Evolutionary conservation across 805 yeast genomes (phyloP).

Genomic region (Teunomyces barrocoloradensis): DNA sequence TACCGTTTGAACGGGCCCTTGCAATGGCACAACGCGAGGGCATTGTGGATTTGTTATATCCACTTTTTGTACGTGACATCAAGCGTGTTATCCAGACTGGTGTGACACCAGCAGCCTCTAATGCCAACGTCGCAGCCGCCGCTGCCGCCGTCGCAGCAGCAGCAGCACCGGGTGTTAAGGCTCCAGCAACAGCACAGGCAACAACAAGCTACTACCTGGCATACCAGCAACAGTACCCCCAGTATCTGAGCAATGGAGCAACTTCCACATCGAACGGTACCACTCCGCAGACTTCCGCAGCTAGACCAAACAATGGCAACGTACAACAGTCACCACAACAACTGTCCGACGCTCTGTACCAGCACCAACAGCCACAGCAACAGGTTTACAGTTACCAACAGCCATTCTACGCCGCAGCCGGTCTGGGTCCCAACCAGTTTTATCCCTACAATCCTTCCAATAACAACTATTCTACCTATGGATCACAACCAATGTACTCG

Average conservation of each 20-base stretch:
- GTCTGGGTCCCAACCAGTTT: constrained; percentile 19
- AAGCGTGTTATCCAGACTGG: constrained; percentile 51
- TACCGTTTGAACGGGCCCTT: constrained; percentile 78
- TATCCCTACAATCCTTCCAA: constrained; percentile 17
- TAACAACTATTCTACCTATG: constrained; percentile 14
- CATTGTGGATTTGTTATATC: constrained; percentile 35
- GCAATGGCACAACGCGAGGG: constrained; percentile 82
- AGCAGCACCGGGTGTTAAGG: constrained; percentile 10
- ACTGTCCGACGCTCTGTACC: constrained; percentile 9
- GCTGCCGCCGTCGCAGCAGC: constrained; percentile 14
- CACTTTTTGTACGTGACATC: constrained; percentile 60
- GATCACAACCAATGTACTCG: constrained; percentile 16
- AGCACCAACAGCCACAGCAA: constrained; percentile 7
- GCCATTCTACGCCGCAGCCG: constrained; percentile 11
- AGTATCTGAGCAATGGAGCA: constrained; percentile 5
- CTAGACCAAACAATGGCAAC: constrained; percentile 7
- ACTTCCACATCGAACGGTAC: background rate
- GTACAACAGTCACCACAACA: constrained; percentile 11
- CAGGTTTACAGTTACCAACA: constrained; percentile 23
- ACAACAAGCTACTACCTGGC: constrained; percentile 4
- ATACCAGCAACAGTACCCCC: constrained; percentile 3
- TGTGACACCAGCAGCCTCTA: constrained; percentile 32
- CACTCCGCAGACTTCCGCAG: background rate
- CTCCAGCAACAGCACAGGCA: constrained; percentile 12
- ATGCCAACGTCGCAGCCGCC: constrained; percentile 14